These are phyloP conservation scores for Penicillium sp. DNA, from an alignment of 2,329 filamentous ascomycete species.

Conservation along the genomic window DNA sequence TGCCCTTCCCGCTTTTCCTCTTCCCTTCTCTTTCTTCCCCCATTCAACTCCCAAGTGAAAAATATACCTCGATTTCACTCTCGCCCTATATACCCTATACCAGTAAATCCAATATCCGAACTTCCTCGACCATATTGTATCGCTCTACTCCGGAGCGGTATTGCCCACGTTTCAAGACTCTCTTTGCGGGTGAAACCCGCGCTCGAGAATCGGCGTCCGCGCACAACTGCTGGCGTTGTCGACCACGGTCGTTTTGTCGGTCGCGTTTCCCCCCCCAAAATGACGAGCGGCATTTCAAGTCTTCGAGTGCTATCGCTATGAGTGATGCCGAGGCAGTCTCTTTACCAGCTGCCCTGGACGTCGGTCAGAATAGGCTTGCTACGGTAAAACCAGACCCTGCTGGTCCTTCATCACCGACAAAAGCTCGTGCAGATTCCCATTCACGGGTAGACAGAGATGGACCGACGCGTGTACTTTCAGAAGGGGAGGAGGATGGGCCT, in stretches of 20 bases:
- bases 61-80: neutral
- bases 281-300: constrained; percentile 43
- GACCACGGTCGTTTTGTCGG: constrained; percentile 30
- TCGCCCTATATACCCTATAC: neutral
- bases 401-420: constrained; percentile 22
- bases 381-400: constrained; percentile 31
- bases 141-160: constrained; percentile 6
- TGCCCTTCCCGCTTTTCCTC: constrained; percentile 19
- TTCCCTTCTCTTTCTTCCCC: constrained; percentile 17
- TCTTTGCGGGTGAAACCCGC: constrained; percentile 16
- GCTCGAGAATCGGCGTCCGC: constrained; percentile 35
- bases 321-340: constrained; percentile 47
- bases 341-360: constrained; percentile 39
- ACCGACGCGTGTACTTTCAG: constrained; percentile 25
- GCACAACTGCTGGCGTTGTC: constrained; percentile 35
- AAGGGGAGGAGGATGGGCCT: constrained; percentile 35
- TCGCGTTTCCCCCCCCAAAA: constrained; percentile 42
- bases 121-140: neutral
- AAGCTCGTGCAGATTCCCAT: constrained; percentile 19
- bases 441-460: constrained; percentile 19
- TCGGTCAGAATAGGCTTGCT: constrained; percentile 33
- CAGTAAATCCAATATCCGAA: constrained; percentile 1
- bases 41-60: constrained; percentile 5
- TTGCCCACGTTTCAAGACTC: constrained; percentile 11
- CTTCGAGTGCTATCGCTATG: constrained; percentile 47